Evolutionary conservation across 148 eudicot genomes (phyloP).

Genomic region (Vaccinium macrocarpon): DNA sequence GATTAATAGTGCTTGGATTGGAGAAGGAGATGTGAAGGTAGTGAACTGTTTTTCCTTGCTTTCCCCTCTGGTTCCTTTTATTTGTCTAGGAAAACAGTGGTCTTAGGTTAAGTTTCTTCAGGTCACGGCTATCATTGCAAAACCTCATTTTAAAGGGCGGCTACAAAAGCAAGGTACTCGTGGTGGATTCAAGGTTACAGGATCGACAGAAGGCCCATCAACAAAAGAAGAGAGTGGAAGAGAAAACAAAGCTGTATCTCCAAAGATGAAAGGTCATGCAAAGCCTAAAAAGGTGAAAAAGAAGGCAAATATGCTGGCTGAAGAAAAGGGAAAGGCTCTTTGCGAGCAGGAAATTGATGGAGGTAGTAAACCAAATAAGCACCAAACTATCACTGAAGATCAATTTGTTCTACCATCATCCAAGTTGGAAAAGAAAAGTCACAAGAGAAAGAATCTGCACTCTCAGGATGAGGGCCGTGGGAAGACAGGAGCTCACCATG

Average conservation of each 20-base stretch:
- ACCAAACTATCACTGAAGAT: constrained; percentile 2
- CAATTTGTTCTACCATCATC: constrained; percentile 13
- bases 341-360: constrained; percentile 1
- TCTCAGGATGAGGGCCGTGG: constrained; percentile 12
- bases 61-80: neutral
- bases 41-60: neutral
- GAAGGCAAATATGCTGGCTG: constrained; percentile 19
- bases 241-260: constrained; percentile 12
- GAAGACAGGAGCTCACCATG: neutral
- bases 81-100: neutral
- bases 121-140: constrained; percentile 30
- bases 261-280: constrained; percentile 19
- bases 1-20: constrained; percentile 21
- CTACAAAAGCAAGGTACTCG: constrained; percentile 19
- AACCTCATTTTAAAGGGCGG: constrained; percentile 20
- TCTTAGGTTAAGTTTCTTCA: constrained; percentile 11
- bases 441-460: constrained; percentile 16
- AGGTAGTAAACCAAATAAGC: constrained; percentile 15
- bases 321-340: constrained; percentile 11
- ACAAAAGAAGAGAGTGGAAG: constrained; percentile 18
- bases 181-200: constrained; percentile 27
- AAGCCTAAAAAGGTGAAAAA: constrained; percentile 14
- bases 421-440: neutral
- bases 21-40: constrained; percentile 23
- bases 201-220: neutral